Base-by-base conservation (phyloP, 768 basidiomycete species). In the Neoboletus subvelutipes region DNA sequence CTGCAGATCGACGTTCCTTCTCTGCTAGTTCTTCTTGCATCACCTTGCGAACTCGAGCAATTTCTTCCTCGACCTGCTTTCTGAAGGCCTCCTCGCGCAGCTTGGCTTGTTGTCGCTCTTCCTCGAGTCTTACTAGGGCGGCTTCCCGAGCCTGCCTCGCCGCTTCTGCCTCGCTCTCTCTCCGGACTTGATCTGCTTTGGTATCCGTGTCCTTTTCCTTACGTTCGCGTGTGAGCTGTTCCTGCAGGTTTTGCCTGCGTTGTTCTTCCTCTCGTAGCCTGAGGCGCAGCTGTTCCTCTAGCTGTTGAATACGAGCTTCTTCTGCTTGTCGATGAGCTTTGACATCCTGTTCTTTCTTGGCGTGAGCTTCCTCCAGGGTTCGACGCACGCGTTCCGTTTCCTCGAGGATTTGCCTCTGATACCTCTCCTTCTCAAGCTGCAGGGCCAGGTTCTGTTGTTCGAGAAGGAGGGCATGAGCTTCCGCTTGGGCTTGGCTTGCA, bases 181-280 rank as follows among this genome's bases (percentile, higher is more conserved):
- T 57, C 24, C 57, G 61, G 24, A 6, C 45, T 20, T 62, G 60
- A 17, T 67, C 72, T 42, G 50, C 58, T 40, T 55, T 60, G 39
- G 45, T 28, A n/a, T 28, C 50, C 43, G 50, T 51, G 22, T 62
- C 46, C 46, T 63, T 71, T 36, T 53, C 56, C 51, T 53, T 64
- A 8, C 59, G 66, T 31, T 68, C 54, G 31, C 63, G 64, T 9
- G 53, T 48, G 49, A 73, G 66, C 47, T 72, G 64, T 12, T 67
- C 66, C 33, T 72, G 66, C 45, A 72, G 54, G 28, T 42, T 49
- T 28, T 40, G 26, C 45, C 71, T 64, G 13, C 54, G 70, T 10
- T 57, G 53, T 57, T 72, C 73, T 37, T 73, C 73, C 39, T 73
- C 70, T 8, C 50, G 67, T 29, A 72, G 57, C 37, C 31, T 67